phyloP scores from a whole-genome alignment of 192 early-diverging fungal genomes.

The Coemansia sp. region DNA sequence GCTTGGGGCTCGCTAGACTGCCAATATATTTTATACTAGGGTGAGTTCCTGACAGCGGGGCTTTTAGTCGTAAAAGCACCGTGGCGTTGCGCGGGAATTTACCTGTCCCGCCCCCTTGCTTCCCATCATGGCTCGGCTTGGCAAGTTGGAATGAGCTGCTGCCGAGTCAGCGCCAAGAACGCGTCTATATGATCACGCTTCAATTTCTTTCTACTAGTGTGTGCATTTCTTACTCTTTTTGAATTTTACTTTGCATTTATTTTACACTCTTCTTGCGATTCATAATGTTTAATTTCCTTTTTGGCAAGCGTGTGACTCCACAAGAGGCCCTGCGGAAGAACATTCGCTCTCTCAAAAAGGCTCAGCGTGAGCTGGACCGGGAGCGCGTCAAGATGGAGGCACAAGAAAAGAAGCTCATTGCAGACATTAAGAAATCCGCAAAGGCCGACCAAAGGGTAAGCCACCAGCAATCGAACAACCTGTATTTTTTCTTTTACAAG shows the following conservation, averaged over 20 bases:
- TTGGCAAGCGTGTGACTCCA: constrained; percentile 81
- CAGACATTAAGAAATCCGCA: constrained; percentile 90
- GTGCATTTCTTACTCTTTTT: background rate
- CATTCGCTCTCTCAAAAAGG: constrained; percentile 82
- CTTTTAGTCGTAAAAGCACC: background rate
- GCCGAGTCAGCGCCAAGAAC: background rate
- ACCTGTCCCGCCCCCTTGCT: background rate
- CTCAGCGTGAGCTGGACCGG: constrained; percentile 89
- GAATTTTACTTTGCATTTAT: background rate
- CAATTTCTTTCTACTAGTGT: background rate
- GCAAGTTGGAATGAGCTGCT: background rate
- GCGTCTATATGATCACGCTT: background rate
- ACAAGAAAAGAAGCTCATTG: constrained; percentile 94
- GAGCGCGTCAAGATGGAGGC: constrained; percentile 85
- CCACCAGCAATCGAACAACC: background rate
- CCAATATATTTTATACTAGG: background rate
- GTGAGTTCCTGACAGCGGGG: background rate
- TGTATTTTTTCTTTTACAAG: background rate
- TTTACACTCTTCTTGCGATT: background rate
- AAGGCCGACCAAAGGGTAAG: constrained; percentile 88
- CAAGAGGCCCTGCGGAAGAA: constrained; percentile 91
- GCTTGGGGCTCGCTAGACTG: background rate
- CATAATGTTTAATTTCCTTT: constrained; percentile 63
- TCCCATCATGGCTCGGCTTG: background rate
- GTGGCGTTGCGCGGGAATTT: background rate